phyloP scores from a whole-genome alignment of 2,329 filamentous ascomycete species.

The Epichloe baconii region DNA sequence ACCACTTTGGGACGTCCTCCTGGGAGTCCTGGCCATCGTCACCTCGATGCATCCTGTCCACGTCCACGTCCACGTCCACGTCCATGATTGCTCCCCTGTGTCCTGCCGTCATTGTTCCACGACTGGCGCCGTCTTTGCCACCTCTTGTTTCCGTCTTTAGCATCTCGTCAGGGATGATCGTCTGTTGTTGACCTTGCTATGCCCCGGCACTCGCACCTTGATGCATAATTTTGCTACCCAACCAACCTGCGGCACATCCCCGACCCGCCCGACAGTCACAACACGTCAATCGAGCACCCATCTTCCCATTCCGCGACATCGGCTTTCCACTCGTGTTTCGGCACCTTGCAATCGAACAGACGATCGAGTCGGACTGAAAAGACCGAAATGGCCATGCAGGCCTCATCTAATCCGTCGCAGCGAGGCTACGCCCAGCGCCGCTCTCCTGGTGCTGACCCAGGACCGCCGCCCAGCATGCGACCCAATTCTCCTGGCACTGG shows the following conservation, averaged over 20 bases:
- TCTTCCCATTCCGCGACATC: neutral
- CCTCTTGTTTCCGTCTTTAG: neutral
- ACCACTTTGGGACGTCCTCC: too few relatives aligned
- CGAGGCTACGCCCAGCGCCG: conserved; percentile 42
- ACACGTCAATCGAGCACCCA: neutral
- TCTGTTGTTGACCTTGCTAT: neutral
- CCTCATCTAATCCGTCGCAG: conserved; percentile 33
- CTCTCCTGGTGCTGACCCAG: conserved; percentile 49
- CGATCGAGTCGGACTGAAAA: neutral
- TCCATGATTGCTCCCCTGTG: neutral
- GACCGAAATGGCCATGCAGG: conserved; percentile 30
- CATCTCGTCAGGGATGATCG: conserved; percentile 14
- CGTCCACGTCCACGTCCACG: neutral
- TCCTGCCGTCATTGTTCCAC: neutral
- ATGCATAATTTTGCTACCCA: conserved; percentile 4
- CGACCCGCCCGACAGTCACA: neutral
- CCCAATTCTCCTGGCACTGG: conserved; percentile 49
- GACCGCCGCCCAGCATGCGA: conserved; percentile 42
- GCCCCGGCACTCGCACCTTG: neutral
- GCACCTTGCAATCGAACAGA: neutral
- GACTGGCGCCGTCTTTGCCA: neutral
- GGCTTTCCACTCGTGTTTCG: neutral
- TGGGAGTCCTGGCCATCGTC: too few relatives aligned
- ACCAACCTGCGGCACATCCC: neutral
- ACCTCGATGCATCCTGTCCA: too few relatives aligned